A percentile compares a stretch with the other conserved stretches of the same genome.
Evolutionary conservation across 2,329 filamentous ascomycete species (phyloP).

Genomic region (Nothophaeocryptopus gaeumannii): DNA sequence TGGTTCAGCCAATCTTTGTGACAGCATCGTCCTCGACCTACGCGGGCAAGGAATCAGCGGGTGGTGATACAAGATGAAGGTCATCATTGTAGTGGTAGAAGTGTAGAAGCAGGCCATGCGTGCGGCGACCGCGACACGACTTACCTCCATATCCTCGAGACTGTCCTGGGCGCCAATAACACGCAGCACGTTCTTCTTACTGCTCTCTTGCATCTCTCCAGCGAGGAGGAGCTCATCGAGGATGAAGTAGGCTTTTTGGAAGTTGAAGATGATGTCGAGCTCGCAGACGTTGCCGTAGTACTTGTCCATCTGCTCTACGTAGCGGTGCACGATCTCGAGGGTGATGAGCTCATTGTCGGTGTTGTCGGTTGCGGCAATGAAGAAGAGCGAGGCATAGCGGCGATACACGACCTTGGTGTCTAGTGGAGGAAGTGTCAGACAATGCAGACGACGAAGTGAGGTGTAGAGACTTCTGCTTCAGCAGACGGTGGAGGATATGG

Average conservation of each 20-base stretch:
- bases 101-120: slow-evolving; percentile 2
- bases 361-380: slow-evolving; percentile 96
- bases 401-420: slow-evolving; percentile 99
- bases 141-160: slow-evolving; percentile 98
- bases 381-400: slow-evolving; percentile 97
- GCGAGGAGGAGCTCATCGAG: slow-evolving; percentile 93
- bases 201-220: slow-evolving; percentile 97
- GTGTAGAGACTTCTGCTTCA: slow-evolving; percentile 9
- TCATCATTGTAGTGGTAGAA: slow-evolving; percentile 6
- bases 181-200: slow-evolving; percentile 96
- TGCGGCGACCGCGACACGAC: slow-evolving; percentile 39
- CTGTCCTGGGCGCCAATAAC: slow-evolving; percentile 98
- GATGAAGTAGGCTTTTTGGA: slow-evolving; percentile 99
- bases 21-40: slow-evolving; percentile 43
- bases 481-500: slow-evolving; percentile 7
- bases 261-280: slow-evolving; percentile 99
- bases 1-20: slow-evolving; percentile 61
- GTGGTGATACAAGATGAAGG: slow-evolving; percentile 23
- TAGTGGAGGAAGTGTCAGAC: slow-evolving; percentile 40
- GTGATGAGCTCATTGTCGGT: slow-evolving; percentile 98
- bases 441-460: slow-evolving; percentile 18
- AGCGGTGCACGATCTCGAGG: slow-evolving; percentile 97
- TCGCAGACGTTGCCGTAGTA: slow-evolving; percentile 99
- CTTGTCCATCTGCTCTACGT: slow-evolving; percentile 99
- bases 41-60: slow-evolving; percentile 29